phyloP scores from a whole-genome alignment of 805 yeast genomes.

The Ogataea paraovalis region DNA sequence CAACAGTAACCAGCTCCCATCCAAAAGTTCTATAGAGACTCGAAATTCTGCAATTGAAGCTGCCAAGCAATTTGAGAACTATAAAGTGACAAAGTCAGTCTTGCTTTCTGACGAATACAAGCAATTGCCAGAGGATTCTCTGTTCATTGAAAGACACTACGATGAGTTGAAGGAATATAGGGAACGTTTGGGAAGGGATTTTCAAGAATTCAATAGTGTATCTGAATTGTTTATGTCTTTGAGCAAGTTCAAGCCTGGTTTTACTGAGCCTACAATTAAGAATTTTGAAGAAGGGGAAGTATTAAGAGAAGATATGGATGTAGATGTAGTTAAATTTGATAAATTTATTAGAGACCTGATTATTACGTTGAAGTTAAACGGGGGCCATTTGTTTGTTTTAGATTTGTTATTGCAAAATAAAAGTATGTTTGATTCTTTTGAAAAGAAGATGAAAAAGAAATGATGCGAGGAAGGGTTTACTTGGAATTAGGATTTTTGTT shows the following conservation, averaged over 20 bases:
- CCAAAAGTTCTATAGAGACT: constrained; percentile 2
- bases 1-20: constrained; percentile 16
- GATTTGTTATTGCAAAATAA: constrained; percentile 54
- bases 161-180: constrained; percentile 36
- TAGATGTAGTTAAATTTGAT: constrained; percentile 19
- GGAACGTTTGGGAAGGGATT: constrained; percentile 29
- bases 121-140: constrained; percentile 52
- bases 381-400: constrained; percentile 54
- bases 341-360: constrained; percentile 39
- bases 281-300: constrained; percentile 9
- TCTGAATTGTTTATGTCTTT: constrained; percentile 36
- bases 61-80: constrained; percentile 18
- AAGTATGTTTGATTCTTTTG: constrained; percentile 41
- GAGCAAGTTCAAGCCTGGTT: constrained; percentile 31
- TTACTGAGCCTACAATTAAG: constrained; percentile 9
- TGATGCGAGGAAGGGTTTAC: not conserved
- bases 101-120: constrained; percentile 31
- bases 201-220: constrained; percentile 36
- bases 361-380: constrained; percentile 45
- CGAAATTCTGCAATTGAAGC: constrained; percentile 28
- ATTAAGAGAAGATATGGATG: not conserved
- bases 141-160: constrained; percentile 47
- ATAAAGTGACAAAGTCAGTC: constrained; percentile 11
- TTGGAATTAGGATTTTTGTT: not conserved
- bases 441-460: constrained; percentile 23